Conservation (phyloP, 2,329 filamentous ascomycete species). For the Cladosporium austrohemisphaericum region DNA sequence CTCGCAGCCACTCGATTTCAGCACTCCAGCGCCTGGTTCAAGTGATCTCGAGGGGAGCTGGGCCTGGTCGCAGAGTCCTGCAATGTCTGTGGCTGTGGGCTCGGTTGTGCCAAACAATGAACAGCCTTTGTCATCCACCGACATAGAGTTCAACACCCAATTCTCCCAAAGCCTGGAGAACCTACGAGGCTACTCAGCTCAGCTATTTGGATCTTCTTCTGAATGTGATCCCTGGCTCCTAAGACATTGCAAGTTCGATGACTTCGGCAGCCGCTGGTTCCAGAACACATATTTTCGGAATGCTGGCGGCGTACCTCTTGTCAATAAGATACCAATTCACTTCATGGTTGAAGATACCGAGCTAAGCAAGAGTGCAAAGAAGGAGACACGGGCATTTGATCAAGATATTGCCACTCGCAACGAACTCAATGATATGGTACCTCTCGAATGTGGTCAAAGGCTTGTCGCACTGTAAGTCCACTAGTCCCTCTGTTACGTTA, state of each 20-base stretch:
- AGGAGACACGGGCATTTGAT: conserved; percentile 1
- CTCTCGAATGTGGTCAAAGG: background rate
- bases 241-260: conserved; percentile 10
- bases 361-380: background rate
- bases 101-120: background rate
- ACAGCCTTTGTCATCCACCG: background rate
- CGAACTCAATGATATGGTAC: conserved; percentile 2
- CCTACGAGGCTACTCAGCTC: background rate
- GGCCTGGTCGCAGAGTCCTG: conserved; percentile 5
- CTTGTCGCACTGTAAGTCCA: conserved; percentile 10
- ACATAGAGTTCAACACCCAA: conserved; percentile 5
- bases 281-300: conserved; percentile 9
- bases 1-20: no score
- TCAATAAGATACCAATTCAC: conserved; percentile 9
- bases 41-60: no score
- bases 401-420: conserved; percentile 7
- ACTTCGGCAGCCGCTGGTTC: conserved; percentile 3
- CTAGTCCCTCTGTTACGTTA: no score
- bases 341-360: conserved; percentile 1
- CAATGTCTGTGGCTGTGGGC: background rate
- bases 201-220: conserved; percentile 5
- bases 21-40: conserved; percentile 1
- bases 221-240: conserved; percentile 9
- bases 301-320: conserved; percentile 10
- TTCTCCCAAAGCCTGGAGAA: conserved; percentile 9